phyloP scores from a whole-genome alignment of 495 filamentous ascomycete species.

The Aspergillus mulundensis region DNA sequence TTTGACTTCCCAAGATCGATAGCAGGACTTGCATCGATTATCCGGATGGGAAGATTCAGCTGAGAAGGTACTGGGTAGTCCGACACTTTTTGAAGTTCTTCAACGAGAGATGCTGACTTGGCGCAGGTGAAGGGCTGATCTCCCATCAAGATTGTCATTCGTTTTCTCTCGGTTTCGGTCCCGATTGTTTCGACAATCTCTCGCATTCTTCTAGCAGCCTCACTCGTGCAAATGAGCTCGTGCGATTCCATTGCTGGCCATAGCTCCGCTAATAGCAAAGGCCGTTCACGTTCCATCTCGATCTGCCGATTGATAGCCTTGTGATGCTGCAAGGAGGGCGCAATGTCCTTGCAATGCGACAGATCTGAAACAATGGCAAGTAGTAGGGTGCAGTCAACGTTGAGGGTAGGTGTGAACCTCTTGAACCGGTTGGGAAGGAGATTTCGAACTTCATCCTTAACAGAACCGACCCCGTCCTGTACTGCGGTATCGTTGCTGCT shows the following conservation, averaged over 20 bases:
- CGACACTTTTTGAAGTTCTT: constrained; percentile 45
- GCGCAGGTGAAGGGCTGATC: constrained; percentile 22
- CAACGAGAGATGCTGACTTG: constrained; percentile 28
- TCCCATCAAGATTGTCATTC: constrained; percentile 54
- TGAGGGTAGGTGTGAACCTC: constrained; percentile 54
- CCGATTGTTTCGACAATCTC: constrained; percentile 66
- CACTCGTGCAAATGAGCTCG: constrained; percentile 57
- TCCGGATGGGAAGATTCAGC: constrained; percentile 49
- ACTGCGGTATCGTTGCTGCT: background rate
- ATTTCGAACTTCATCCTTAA: constrained; percentile 31
- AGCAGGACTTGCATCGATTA: constrained; percentile 35
- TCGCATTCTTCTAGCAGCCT: constrained; percentile 59
- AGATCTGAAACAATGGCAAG: constrained; percentile 70
- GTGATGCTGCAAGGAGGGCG: constrained; percentile 43
- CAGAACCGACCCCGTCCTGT: constrained; percentile 9
- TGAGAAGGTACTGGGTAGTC: constrained; percentile 46
- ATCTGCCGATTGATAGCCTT: constrained; percentile 60
- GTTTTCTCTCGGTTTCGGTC: constrained; percentile 55
- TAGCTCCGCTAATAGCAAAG: constrained; percentile 55
- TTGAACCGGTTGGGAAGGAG: constrained; percentile 54
- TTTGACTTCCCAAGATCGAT: constrained; percentile 28
- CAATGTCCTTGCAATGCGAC: constrained; percentile 49
- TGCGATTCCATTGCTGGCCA: constrained; percentile 57
- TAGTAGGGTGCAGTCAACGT: constrained; percentile 72
- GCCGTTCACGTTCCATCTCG: constrained; percentile 56